These are phyloP conservation scores for Graphilbum ipis-grandicollis DNA, from an alignment of 2,329 filamentous ascomycete genomes.

Conservation along the genomic window DNA sequence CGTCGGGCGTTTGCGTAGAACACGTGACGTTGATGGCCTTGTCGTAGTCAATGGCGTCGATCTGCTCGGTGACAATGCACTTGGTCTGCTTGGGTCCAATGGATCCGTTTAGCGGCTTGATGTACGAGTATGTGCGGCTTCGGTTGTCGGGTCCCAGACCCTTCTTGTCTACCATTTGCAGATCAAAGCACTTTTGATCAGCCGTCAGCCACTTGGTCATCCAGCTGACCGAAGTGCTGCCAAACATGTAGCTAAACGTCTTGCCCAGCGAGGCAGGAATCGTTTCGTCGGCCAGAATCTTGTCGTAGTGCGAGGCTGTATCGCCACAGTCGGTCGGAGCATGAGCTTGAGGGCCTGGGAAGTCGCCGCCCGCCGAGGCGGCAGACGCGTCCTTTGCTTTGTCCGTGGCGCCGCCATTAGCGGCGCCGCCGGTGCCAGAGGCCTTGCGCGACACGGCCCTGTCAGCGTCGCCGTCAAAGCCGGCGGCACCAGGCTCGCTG, in stretches of 20 bases:
- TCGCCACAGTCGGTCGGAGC: constrained; percentile 76
- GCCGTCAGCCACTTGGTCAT: constrained; percentile 74
- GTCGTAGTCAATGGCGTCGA: constrained; percentile 78
- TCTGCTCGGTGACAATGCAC: constrained; percentile 68
- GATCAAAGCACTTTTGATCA: constrained; percentile 78
- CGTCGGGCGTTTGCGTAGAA: constrained; percentile 80
- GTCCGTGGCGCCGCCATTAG: constrained; percentile 32
- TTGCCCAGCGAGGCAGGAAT: constrained; percentile 82
- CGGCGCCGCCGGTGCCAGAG: constrained; percentile 35
- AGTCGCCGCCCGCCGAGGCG: constrained; percentile 37
- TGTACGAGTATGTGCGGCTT: constrained; percentile 64
- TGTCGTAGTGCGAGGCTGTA: constrained; percentile 62
- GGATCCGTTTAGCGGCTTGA: constrained; percentile 69
- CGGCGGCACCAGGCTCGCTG: constrained; percentile 24
- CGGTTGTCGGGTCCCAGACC: constrained; percentile 61
- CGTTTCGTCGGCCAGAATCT: constrained; percentile 66
- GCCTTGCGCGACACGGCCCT: constrained; percentile 53
- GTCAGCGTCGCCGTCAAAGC: constrained; percentile 37
- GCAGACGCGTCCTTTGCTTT: constrained; percentile 27
- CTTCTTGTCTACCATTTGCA: constrained; percentile 73
- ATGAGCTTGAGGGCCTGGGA: constrained; percentile 71
- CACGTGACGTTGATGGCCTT: constrained; percentile 71
- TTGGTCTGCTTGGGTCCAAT: constrained; percentile 92
- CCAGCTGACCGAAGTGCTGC: constrained; percentile 59
- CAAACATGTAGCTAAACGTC: constrained; percentile 78